Conservation (phyloP, 2,329 filamentous ascomycete species). For the Arthrocladium fulminans region DNA sequence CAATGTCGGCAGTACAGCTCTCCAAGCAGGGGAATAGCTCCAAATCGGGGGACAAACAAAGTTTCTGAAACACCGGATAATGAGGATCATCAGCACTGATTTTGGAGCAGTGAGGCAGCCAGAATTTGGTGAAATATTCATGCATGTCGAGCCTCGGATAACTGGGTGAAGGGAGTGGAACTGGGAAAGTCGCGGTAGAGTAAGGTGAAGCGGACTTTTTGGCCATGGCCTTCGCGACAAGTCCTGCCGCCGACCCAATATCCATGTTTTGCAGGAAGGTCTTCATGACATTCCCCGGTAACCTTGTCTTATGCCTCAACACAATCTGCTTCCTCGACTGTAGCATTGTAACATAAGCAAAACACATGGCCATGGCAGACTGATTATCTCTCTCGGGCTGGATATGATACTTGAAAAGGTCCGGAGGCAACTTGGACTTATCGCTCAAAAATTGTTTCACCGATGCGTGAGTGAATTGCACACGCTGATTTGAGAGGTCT, state of each 20-base stretch:
- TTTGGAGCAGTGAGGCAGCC: background rate
- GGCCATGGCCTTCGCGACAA: background rate
- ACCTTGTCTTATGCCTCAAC: background rate
- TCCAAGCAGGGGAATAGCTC: too few relatives aligned
- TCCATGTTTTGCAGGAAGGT: background rate
- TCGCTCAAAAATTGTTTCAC: conserved; percentile 1
- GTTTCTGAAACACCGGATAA: background rate
- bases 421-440: background rate
- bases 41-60: background rate
- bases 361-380: background rate
- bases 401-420: background rate
- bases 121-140: background rate
- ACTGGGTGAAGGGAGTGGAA: background rate
- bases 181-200: background rate
- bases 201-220: background rate
- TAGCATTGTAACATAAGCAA: background rate
- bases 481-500: background rate
- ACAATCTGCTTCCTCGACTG: background rate
- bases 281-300: background rate
- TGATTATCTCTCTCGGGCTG: background rate
- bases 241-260: background rate
- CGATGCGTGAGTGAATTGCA: background rate
- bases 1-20: too few relatives aligned
- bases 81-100: background rate
- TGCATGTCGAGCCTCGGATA: background rate